phyloP scores from a whole-genome alignment of 176 grass and related monocot genomes.

The Avena sativa region DNA sequence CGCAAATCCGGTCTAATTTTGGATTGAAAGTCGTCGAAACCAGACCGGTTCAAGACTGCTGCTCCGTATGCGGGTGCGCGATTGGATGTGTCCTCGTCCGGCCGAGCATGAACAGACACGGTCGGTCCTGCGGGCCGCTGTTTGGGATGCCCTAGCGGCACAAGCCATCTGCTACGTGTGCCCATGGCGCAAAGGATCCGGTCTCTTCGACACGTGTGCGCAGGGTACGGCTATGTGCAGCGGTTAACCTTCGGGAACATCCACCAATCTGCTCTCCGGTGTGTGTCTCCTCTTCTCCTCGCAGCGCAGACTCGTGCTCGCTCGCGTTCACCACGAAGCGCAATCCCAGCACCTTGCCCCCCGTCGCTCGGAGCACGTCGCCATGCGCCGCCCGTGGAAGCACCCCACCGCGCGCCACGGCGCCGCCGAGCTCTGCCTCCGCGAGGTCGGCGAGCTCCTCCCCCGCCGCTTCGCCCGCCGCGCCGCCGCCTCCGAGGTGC shows the following conservation, averaged over 20 bases:
- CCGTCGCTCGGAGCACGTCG: conserved; percentile 5
- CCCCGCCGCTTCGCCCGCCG: conserved; percentile 68
- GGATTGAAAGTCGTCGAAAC: no score
- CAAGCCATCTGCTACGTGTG: not conserved
- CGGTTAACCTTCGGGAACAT: not conserved
- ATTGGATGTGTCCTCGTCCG: no score
- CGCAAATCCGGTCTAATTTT: no score
- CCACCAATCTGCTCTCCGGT: conserved; percentile 3
- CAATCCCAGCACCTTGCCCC: not conserved
- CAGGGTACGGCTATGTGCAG: not conserved
- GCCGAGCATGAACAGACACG: no score
- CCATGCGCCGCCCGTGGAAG: conserved; percentile 50
- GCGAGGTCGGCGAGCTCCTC: conserved; percentile 66
- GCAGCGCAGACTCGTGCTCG: not conserved
- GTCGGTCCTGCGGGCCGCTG: no score
- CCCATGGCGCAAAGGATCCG: not conserved
- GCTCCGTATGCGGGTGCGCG: no score
- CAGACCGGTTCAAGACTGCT: no score
- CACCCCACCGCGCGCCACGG: conserved; percentile 39
- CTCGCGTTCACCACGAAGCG: not conserved
- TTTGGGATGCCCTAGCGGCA: no score
- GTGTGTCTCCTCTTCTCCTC: no score
- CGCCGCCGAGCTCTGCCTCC: conserved; percentile 62
- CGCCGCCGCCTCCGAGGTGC: conserved; percentile 70
- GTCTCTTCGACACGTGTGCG: not conserved